phyloP scores from a whole-genome alignment of 2,329 filamentous ascomycete species.

The Colletotrichum incanum region DNA sequence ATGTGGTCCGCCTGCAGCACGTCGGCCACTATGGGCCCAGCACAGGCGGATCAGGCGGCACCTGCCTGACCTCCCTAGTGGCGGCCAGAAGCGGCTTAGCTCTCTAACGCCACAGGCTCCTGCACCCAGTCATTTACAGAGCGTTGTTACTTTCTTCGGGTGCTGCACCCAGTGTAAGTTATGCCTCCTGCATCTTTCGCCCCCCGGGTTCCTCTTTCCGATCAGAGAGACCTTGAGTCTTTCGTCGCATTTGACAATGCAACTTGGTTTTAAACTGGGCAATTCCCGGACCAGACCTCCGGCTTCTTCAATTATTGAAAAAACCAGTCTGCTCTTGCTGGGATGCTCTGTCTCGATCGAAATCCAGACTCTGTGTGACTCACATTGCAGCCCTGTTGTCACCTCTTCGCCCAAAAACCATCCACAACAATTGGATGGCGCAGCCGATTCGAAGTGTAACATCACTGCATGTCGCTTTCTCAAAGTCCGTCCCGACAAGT shows the following conservation, averaged over 20 bases:
- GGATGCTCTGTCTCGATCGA: not conserved
- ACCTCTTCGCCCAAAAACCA: not conserved
- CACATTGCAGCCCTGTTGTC: not conserved
- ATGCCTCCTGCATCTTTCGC: not conserved
- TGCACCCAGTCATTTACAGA: not conserved
- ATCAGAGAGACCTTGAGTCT: not conserved
- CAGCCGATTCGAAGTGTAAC: not conserved
- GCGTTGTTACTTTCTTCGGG: not conserved
- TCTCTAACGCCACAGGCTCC: not conserved
- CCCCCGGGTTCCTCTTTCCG: not conserved
- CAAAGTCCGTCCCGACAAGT: not conserved
- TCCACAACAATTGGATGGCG: not conserved
- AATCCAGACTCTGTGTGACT: slow-evolving; percentile 3
- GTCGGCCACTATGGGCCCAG: not conserved
- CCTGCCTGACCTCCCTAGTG: not conserved
- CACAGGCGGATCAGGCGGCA: not conserved
- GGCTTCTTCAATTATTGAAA: not conserved
- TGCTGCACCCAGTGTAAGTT: slow-evolving; percentile 7
- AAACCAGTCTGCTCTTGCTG: not conserved
- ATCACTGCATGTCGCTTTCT: not conserved
- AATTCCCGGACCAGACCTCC: not conserved
- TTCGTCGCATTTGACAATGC: not conserved
- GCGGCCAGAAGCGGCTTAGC: slow-evolving; percentile 2
- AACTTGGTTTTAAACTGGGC: not conserved
- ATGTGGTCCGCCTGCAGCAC: not conserved